Percentiles rank a stretch among this genome's conserved stretches.
These are phyloP conservation scores for Candida sp. DNA, from an alignment of 1,139 yeast genomes.

Conservation along the genomic window DNA sequence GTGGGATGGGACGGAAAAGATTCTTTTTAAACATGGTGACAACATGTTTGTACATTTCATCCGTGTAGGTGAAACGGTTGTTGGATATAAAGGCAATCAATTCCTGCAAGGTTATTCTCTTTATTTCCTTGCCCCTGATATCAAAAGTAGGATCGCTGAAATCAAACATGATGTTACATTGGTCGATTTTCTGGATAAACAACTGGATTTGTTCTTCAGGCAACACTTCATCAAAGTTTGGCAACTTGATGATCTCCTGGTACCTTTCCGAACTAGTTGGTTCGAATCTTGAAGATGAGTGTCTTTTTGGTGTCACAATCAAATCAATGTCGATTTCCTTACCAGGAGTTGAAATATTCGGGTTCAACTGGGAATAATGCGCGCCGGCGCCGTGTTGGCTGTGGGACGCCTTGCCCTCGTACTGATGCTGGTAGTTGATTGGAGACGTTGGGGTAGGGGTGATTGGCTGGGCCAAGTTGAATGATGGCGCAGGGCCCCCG, in stretches of 20 bases:
- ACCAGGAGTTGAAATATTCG: conserved; percentile 49
- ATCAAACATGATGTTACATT: conserved; percentile 94
- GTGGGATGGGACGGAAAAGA: conserved; percentile 95
- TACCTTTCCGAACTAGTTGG: conserved; percentile 68
- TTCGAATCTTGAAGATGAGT: conserved; percentile 92
- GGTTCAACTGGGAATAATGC: conserved; percentile 39
- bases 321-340: conserved; percentile 52
- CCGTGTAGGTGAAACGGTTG: conserved; percentile 84
- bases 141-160: conserved; percentile 94
- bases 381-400: conserved; percentile 29
- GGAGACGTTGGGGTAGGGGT: conserved; percentile 42
- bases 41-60: conserved; percentile 88
- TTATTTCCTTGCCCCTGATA: conserved; percentile 90
- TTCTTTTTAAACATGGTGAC: conserved; percentile 90
- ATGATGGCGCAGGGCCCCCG: conserved; percentile 15
- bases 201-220: conserved; percentile 84
- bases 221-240: conserved; percentile 88
- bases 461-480: conserved; percentile 23
- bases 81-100: conserved; percentile 86
- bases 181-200: conserved; percentile 88
- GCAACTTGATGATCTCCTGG: conserved; percentile 77
- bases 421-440: conserved; percentile 6
- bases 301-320: conserved; percentile 81
- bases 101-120: conserved; percentile 85
- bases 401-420: conserved; percentile 23